These are phyloP conservation scores for Hypoxylon fuscum DNA, from an alignment of 495 filamentous ascomycete species.

Conservation along the genomic window DNA sequence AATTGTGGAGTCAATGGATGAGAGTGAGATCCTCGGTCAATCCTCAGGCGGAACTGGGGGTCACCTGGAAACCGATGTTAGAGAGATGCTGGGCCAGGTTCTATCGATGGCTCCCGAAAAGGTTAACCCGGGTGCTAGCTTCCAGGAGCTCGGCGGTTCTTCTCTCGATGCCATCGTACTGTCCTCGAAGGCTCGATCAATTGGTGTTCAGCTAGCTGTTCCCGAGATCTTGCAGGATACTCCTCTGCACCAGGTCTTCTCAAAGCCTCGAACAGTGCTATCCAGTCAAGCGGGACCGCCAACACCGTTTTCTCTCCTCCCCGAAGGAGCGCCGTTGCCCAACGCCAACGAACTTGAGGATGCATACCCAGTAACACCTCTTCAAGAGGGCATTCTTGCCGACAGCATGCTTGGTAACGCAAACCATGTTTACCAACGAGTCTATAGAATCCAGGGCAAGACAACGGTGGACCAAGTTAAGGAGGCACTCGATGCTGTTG, in stretches of 20 bases:
- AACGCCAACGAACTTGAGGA: slow-evolving; percentile 52
- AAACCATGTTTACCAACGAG: neutral
- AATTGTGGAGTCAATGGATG: neutral
- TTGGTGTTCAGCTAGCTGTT: neutral
- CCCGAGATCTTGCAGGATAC: neutral
- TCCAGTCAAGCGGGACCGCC: neutral
- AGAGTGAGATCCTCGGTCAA: neutral
- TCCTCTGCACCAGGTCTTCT: neutral
- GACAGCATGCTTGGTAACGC: slow-evolving; percentile 29
- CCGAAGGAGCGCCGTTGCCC: neutral
- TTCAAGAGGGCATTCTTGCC: slow-evolving; percentile 57
- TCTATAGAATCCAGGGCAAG: neutral
- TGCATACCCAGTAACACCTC: slow-evolving; percentile 63
- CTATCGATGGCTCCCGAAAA: neutral
- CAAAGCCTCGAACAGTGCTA: neutral
- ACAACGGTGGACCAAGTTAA: neutral
- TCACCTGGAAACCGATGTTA: neutral
- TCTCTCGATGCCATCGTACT: neutral
- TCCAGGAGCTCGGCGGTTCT: slow-evolving; percentile 1
- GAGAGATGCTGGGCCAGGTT: neutral
- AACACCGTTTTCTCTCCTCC: neutral
- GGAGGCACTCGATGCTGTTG: neutral
- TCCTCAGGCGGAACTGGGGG: neutral
- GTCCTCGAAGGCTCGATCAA: neutral
- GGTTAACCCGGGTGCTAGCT: neutral